These are phyloP conservation scores for Eutrema yunnanense DNA, from an alignment of 345 rosid genomes.

Conservation along the genomic window DNA sequence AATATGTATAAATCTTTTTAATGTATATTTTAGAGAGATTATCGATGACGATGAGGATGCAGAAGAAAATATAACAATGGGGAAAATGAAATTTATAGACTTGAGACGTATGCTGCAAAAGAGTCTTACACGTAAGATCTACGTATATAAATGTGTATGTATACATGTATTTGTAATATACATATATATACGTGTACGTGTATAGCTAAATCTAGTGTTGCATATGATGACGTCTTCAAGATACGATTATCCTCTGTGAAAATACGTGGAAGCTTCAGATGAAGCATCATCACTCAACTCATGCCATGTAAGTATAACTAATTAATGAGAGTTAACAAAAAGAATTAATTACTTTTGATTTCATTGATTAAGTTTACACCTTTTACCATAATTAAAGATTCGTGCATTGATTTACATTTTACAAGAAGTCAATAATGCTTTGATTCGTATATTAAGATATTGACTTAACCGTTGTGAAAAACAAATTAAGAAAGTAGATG, in stretches of 20 bases:
- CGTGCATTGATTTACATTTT: background rate
- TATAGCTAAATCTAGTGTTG: conserved; percentile 3
- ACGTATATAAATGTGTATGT: conserved; percentile 12
- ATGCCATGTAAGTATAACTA: background rate
- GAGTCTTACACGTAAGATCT: conserved; percentile 17
- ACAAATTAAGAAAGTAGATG: too few species aligned
- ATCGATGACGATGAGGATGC: background rate
- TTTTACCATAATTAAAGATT: background rate
- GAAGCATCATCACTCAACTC: background rate
- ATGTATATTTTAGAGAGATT: background rate
- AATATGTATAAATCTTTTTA: too few species aligned
- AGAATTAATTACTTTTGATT: background rate
- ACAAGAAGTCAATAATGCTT: background rate
- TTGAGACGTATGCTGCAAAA: conserved; percentile 16
- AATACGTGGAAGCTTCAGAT: conserved; percentile 16
- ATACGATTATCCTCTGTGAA: conserved; percentile 21
- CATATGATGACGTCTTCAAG: conserved; percentile 34
- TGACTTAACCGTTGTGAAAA: background rate
- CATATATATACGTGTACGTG: conserved; percentile 8
- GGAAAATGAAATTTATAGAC: conserved; percentile 11
- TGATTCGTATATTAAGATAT: background rate
- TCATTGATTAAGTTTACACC: background rate
- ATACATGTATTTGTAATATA: background rate
- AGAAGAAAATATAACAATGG: conserved; percentile 8
- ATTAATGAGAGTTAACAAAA: too few species aligned